These are phyloP conservation scores for Eremothecium gossypii DNA, from an alignment of 1,139 yeast genomes.

Conservation along the genomic window DNA sequence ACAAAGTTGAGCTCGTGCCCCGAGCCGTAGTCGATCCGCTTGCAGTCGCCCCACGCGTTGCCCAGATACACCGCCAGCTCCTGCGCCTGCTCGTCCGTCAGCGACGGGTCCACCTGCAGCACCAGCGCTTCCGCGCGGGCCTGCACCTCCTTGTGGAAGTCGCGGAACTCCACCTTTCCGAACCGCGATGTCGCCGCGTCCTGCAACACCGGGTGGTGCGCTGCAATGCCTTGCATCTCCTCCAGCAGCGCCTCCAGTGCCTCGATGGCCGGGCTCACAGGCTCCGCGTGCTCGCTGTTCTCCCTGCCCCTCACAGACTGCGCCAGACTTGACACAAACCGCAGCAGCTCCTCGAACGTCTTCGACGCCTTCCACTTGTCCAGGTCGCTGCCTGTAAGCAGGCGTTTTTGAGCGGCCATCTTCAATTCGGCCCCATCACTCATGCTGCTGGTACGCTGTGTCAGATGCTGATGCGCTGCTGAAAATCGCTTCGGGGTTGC, in stretches of 20 bases:
- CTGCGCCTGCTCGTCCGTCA: conserved; percentile 20
- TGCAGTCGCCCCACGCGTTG: conserved; percentile 78
- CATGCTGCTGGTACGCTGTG: too few species aligned
- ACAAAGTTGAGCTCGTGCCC: conserved; percentile 92
- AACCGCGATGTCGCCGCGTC: conserved; percentile 65
- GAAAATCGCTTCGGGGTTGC: not conserved
- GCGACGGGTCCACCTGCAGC: conserved; percentile 13
- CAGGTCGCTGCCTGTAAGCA: conserved; percentile 54
- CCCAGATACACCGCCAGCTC: conserved; percentile 47
- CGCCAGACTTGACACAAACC: conserved; percentile 53
- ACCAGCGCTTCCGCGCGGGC: conserved; percentile 28
- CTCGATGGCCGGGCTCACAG: conserved; percentile 30
- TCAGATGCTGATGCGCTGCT: too few species aligned
- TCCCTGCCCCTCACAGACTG: conserved; percentile 57
- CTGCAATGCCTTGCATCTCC: conserved; percentile 38
- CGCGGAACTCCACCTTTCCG: conserved; percentile 84
- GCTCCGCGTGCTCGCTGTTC: conserved; percentile 38
- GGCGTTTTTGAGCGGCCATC: conserved; percentile 40
- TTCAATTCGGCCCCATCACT: too few species aligned
- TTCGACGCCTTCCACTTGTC: conserved; percentile 49
- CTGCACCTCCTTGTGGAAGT: conserved; percentile 64
- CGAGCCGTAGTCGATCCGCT: conserved; percentile 89
- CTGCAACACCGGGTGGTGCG: conserved; percentile 54
- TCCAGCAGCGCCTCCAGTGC: conserved; percentile 37
- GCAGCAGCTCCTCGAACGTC: conserved; percentile 42